Evolutionary conservation across 2,329 filamentous ascomycete genomes (phyloP).

Genomic region (Microcyclosporella mali): DNA sequence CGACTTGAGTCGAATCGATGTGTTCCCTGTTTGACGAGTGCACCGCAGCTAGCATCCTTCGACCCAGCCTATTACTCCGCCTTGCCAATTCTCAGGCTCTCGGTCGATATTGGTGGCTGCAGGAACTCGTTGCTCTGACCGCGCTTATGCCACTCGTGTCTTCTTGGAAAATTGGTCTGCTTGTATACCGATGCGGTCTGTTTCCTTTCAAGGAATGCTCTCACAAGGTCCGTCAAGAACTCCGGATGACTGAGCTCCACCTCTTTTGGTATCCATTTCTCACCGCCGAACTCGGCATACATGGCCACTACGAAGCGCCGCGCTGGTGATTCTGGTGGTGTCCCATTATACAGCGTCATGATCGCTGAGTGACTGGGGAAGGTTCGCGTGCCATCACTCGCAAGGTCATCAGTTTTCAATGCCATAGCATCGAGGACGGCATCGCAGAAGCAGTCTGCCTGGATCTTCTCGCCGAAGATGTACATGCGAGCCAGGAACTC

Average conservation of each 20-base stretch:
- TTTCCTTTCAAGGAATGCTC: slow-evolving; percentile 11
- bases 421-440: slow-evolving; percentile 19
- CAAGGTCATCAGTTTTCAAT: slow-evolving; percentile 17
- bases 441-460: slow-evolving; percentile 16
- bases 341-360: slow-evolving; percentile 17
- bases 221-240: slow-evolving; percentile 17
- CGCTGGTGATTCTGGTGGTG: slow-evolving; percentile 11
- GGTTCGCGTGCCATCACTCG: slow-evolving; percentile 12
- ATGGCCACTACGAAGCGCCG: slow-evolving; percentile 18
- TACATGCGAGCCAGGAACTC: slow-evolving; percentile 14
- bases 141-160: slow-evolving; percentile 16
- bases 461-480: slow-evolving; percentile 19
- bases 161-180: slow-evolving; percentile 14
- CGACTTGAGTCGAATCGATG: too few species aligned
- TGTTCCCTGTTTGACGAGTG: too few species aligned
- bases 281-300: slow-evolving; percentile 14
- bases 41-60: too few species aligned
- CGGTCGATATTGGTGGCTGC: slow-evolving; percentile 5
- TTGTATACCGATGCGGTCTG: slow-evolving; percentile 10
- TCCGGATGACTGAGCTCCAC: slow-evolving; percentile 14
- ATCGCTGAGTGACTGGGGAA: slow-evolving; percentile 18
- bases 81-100: background rate
- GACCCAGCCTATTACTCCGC: background rate
- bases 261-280: slow-evolving; percentile 22
- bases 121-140: slow-evolving; percentile 12